Evolutionary conservation across 345 rosid species (phyloP).

Genomic region (Melaleuca alternifolia): DNA sequence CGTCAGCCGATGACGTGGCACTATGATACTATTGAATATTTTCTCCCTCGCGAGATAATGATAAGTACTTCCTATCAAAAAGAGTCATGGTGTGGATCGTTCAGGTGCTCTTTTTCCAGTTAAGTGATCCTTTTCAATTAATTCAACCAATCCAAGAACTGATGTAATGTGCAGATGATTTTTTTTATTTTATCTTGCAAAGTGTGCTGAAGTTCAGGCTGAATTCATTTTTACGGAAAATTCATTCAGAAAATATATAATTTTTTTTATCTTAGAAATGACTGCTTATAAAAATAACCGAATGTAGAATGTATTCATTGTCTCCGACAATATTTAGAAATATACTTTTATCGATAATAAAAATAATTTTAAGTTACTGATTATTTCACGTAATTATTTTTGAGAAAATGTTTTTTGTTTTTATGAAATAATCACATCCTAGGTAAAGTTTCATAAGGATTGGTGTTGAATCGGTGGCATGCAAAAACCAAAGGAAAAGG

Average conservation of each 20-base stretch:
- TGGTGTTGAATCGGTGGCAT: background rate
- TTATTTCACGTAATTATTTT: rapidly evolving
- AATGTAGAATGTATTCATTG: background rate
- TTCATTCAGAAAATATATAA: background rate
- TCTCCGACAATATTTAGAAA: rapidly evolving
- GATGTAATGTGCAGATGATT: too few relatives aligned
- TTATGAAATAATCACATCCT: rapidly evolving
- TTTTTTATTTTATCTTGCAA: background rate
- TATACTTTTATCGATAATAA: background rate
- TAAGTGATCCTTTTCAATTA: background rate
- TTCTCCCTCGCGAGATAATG: too few relatives aligned
- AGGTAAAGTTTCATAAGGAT: background rate
- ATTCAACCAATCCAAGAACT: too few relatives aligned
- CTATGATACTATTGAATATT: too few relatives aligned
- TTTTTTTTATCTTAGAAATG: rapidly evolving
- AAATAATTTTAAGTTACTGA: background rate
- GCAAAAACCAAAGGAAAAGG: background rate
- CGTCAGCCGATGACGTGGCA: too few relatives aligned
- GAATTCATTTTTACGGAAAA: background rate
- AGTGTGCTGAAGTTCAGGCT: rapidly evolving
- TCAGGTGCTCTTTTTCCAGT: background rate
- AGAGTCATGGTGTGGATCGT: background rate
- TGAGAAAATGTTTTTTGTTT: rapidly evolving
- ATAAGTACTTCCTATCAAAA: background rate
- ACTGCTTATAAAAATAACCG: background rate